These are phyloP conservation scores for Syzygium aqueum DNA, from an alignment of 345 rosid species.

Conservation along the genomic window DNA sequence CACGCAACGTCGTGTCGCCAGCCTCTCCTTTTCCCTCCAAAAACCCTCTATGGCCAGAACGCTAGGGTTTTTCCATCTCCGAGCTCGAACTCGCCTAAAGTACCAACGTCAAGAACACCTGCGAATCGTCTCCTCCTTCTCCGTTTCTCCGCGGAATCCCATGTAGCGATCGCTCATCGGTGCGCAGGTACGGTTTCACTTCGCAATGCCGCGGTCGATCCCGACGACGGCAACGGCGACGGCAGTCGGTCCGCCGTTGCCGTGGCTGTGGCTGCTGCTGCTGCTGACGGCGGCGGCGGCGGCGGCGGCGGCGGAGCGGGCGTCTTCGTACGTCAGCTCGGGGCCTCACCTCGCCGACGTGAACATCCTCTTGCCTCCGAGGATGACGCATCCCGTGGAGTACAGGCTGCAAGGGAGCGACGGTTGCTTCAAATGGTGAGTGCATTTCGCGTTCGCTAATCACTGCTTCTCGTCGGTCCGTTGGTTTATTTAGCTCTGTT, in stretches of 20 bases:
- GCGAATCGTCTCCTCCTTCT: neutral
- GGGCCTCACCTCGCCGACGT: constrained; percentile 94
- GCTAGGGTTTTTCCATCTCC: neutral
- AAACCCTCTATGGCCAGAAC: neutral
- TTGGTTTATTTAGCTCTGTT: neutral
- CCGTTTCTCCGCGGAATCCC: neutral
- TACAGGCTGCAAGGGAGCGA: constrained; percentile 92
- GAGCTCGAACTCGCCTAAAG: neutral
- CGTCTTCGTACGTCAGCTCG: constrained; percentile 30
- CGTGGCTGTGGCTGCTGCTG: constrained; percentile 11
- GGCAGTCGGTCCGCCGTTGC: neutral
- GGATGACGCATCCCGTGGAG: constrained; percentile 82
- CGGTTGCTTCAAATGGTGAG: constrained; percentile 95
- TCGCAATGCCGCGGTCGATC: neutral
- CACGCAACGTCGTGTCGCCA: neutral
- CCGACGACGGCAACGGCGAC: neutral
- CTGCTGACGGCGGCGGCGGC: constrained; percentile 14
- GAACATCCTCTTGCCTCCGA: constrained; percentile 86
- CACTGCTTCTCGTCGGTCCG: neutral
- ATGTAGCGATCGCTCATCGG: neutral
- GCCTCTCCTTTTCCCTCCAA: neutral
- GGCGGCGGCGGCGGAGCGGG: constrained; percentile 8
- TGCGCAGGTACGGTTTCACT: neutral
- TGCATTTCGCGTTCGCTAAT: neutral
- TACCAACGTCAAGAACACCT: neutral